Evolutionary conservation across 352 stramenopile species (phyloP).

Genomic region (Pelagophyceae sp.): DNA sequence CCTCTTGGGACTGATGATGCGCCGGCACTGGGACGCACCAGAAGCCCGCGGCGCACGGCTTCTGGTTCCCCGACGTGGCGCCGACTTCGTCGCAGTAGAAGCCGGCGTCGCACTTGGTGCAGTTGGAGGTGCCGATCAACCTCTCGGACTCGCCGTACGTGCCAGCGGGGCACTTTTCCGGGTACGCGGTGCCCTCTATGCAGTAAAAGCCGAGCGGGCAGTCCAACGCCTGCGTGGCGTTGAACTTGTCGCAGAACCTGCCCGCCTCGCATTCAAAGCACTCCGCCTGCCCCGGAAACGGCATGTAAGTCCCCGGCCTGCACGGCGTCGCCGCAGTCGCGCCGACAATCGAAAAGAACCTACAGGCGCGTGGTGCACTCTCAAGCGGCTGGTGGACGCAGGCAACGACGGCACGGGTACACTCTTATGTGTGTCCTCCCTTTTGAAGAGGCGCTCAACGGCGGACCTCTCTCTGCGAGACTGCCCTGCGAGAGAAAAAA

Average conservation of each 20-base stretch:
- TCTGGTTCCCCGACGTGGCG: slow-evolving; percentile 20
- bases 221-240: slow-evolving; percentile 18
- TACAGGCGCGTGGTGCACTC: too few relatives aligned
- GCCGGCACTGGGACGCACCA: slow-evolving; percentile 32
- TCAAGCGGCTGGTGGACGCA: too few relatives aligned
- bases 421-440: too few relatives aligned
- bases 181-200: slow-evolving; percentile 47
- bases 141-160: slow-evolving; percentile 33
- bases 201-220: slow-evolving; percentile 73
- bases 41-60: slow-evolving; percentile 27
- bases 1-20: not conserved
- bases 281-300: slow-evolving; percentile 40
- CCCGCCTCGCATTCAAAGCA: slow-evolving; percentile 50
- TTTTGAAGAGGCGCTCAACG: too few relatives aligned
- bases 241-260: slow-evolving; percentile 39
- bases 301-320: slow-evolving; percentile 70
- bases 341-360: slow-evolving; percentile 54
- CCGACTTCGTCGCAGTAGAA: slow-evolving; percentile 38
- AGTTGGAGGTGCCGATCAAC: slow-evolving; percentile 32
- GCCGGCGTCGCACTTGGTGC: slow-evolving; percentile 34
- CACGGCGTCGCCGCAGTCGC: slow-evolving; percentile 48
- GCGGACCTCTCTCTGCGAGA: too few relatives aligned
- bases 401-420: too few relatives aligned
- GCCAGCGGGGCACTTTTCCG: slow-evolving; percentile 44
- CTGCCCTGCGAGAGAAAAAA: too few relatives aligned